Percentiles rank a stretch among this genome's conserved stretches.
These are phyloP conservation scores for Monosporascus sp. DNA, from an alignment of 2,329 filamentous ascomycete genomes.

Conservation along the genomic window DNA sequence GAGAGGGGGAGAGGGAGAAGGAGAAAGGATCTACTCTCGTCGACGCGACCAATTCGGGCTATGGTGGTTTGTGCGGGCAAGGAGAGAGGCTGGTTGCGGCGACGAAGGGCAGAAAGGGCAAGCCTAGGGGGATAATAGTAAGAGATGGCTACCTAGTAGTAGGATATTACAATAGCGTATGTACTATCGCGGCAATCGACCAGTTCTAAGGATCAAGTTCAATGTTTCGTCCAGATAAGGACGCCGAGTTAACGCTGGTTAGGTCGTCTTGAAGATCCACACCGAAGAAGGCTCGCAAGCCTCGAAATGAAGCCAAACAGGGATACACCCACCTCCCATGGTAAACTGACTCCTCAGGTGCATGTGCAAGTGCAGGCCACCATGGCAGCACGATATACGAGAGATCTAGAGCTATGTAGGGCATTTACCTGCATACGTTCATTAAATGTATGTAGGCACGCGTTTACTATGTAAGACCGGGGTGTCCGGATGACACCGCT, in stretches of 20 bases:
- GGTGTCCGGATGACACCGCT: not conserved
- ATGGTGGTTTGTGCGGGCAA: not conserved
- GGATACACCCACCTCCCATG: not conserved
- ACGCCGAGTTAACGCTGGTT: not conserved
- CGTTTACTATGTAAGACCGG: not conserved
- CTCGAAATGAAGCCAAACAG: not conserved
- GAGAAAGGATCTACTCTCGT: too few relatives aligned
- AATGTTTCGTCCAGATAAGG: not conserved
- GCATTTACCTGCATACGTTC: not conserved
- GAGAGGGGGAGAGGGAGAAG: too few relatives aligned
- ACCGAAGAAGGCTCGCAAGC: not conserved
- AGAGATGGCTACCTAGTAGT: not conserved
- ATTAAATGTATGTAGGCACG: not conserved
- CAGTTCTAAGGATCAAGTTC: not conserved
- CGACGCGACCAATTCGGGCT: not conserved
- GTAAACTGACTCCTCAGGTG: not conserved
- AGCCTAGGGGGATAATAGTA: not conserved
- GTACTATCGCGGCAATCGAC: not conserved
- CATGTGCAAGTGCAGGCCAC: not conserved
- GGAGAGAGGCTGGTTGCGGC: not conserved
- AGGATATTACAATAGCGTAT: not conserved
- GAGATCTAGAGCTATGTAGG: not conserved
- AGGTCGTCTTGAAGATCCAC: not conserved
- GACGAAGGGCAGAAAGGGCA: not conserved
- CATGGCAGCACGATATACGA: too few relatives aligned